These are phyloP conservation scores for Lactarius akahatsu DNA, from an alignment of 768 basidiomycete species.

Conservation along the genomic window DNA sequence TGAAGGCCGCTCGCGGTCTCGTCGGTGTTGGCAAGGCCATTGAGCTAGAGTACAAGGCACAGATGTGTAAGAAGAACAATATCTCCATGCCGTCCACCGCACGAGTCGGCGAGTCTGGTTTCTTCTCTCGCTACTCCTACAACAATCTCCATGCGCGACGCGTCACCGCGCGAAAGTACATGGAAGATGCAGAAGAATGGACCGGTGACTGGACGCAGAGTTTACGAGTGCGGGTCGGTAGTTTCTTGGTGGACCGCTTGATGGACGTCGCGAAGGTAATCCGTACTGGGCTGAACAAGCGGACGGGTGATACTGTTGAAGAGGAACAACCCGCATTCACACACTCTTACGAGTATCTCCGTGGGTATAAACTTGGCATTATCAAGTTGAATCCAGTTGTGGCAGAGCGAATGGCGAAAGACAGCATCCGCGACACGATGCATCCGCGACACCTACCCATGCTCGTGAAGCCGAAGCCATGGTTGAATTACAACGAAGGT, in stretches of 20 bases:
- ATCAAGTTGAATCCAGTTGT: constrained; percentile 84
- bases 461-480: constrained; percentile 88
- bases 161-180: constrained; percentile 61
- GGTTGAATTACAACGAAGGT: constrained; percentile 74
- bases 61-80: constrained; percentile 66
- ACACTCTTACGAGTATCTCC: constrained; percentile 89
- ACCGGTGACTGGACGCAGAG: constrained; percentile 80
- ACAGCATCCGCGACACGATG: constrained; percentile 64
- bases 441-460: constrained; percentile 96
- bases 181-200: constrained; percentile 68
- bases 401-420: constrained; percentile 71
- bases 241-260: constrained; percentile 76
- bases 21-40: constrained; percentile 78
- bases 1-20: constrained; percentile 86
- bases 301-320: constrained; percentile 59
- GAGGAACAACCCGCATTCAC: constrained; percentile 90
- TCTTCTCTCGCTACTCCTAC: constrained; percentile 63
- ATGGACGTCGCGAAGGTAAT: constrained; percentile 82
- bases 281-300: constrained; percentile 55
- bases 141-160: constrained; percentile 60
- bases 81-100: constrained; percentile 40
- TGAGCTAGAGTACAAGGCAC: constrained; percentile 87
- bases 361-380: constrained; percentile 92
- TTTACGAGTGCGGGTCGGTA: constrained; percentile 74
- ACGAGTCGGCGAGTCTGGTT: constrained; percentile 40